Conservation (phyloP, 73 alveolate species). For the Uronychia setigera region DNA sequence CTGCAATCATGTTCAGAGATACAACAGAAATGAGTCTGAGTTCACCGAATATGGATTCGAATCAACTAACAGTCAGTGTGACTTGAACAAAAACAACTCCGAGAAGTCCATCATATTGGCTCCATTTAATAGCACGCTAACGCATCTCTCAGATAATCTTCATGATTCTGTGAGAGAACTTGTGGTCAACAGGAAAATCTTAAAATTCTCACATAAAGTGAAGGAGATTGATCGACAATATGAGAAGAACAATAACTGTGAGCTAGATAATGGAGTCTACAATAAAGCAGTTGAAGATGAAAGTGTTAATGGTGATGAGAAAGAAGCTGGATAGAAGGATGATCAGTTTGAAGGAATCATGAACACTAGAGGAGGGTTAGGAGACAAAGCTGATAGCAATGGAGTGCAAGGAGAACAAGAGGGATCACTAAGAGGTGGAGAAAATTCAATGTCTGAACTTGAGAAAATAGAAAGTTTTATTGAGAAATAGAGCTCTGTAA, state of each 20-base stretch:
- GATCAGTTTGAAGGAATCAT: background rate
- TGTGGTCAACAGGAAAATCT: slow-evolving; percentile 59
- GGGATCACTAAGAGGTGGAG: background rate
- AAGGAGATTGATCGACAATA: slow-evolving; percentile 85
- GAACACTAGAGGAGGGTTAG: too few relatives aligned
- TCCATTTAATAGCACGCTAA: slow-evolving; percentile 77
- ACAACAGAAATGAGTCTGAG: slow-evolving; percentile 51
- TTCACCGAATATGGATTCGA: slow-evolving; percentile 62
- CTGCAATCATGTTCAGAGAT: slow-evolving; percentile 50
- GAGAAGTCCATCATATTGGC: slow-evolving; percentile 83
- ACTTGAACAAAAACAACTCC: slow-evolving; percentile 61
- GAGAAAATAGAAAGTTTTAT: background rate
- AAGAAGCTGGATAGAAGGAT: background rate
- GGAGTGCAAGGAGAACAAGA: background rate
- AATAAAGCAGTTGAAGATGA: background rate
- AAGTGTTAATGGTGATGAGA: slow-evolving; percentile 12
- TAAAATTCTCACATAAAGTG: slow-evolving; percentile 75
- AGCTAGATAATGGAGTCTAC: slow-evolving; percentile 29
- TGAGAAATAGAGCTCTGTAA: background rate
- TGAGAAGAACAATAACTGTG: slow-evolving; percentile 57
- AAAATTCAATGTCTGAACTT: background rate
- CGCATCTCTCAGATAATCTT: slow-evolving; percentile 2
- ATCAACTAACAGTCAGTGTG: slow-evolving; percentile 12
- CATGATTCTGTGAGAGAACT: slow-evolving; percentile 16
- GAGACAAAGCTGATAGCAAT: too few relatives aligned